Base-by-base conservation (phyloP, 768 basidiomycete species). In the Podaxis mareebaensis region DNA sequence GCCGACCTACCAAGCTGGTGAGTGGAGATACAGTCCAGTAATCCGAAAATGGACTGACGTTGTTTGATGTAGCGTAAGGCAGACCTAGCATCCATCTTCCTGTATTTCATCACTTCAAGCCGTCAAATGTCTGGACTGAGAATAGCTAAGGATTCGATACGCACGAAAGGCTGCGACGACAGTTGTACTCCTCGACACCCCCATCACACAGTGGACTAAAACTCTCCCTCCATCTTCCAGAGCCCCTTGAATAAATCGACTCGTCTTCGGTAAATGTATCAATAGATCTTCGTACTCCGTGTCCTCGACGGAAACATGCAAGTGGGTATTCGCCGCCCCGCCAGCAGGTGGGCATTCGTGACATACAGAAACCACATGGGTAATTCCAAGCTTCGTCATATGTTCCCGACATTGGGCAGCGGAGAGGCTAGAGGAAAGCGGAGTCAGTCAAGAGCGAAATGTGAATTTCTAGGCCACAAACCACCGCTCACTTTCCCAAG, bases 161-260 rank as follows among this genome's bases (percentile, higher is more conserved):
- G 74, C 70, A 85, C 83, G 70, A 69, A 81, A 87, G 15, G 84
- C 85, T 55, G 81, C 82, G 26, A 86, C 77, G 26, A 84, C 82
- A 8, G 89, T 85, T 42, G 84, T 77, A 66, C 89, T 90, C 65
- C 90, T 79, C 0, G 88, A 92, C 7, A 91, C 74, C 4, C 90
- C 91, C 84, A 90, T 88, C 10, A 86, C 77, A 69, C 90, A 91
- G 65, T 92, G 90, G 13, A 91, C 86, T 10, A 92, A 80, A 4
- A 91, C 83, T 52, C 76, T 79, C 0, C 88, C 88, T 26, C 82
- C 81, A 1, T 69, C 42, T 8, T 75, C 71, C 44, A 92, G 66
- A 3, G 90, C 87, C 22, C 77, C 65, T 66, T 88, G 79, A 33
- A 92, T 90, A 71, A 90, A 92, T 13, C 68, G 72, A 68, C 86